Base-by-base conservation (phyloP, 345 rosid species). In the Citrus sp. region DNA sequence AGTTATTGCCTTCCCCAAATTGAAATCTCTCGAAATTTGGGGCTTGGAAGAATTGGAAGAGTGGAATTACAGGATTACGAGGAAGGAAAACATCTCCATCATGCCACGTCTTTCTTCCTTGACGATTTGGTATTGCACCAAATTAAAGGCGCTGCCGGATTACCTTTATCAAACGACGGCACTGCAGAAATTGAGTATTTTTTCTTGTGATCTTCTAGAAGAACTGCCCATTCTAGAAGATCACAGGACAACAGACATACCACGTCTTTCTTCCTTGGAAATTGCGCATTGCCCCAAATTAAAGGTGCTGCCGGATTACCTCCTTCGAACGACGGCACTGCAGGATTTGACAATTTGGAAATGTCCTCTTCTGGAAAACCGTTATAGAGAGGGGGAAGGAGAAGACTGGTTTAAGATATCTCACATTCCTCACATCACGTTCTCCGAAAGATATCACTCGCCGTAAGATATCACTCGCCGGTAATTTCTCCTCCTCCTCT, bases 31-130 rank as follows among this genome's bases (percentile, higher is more conserved):
- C 13, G 0, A 2, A 9, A 40, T 40, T 9, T 3, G 25, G 0
- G 3, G 0, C 2, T 0, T 80, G 83, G 13, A 30, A n/a, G 51
- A 69, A 46, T 70, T 74, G 83, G 80, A 76, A 70, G 46, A 35
- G n/a, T 80, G 83, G 83, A 60, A 64, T 54, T 13, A 19, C 8
- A 32, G 58, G 5, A 32, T 42, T 32, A 59, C 28, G 25, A 64
- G 77, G 5, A 40, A 40, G 49, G 69, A 2, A 40, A 10, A 40
- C 49, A 40, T 40, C 49, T 40, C 14, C 49, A 40, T 10, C 49
- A 40, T 40, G 83, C 79, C 83, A 8, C n/a, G 14, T 4, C 73
- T 80, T 21, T 54, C 9, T 49, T 62, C 22, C 22, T 71, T 80
- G 65, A 2, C 22, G 0, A n/a, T 76, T 68, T 0, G 9, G 0